phyloP scores from a whole-genome alignment of 2,329 filamentous ascomycete species.

The Diaporthe helianthi region DNA sequence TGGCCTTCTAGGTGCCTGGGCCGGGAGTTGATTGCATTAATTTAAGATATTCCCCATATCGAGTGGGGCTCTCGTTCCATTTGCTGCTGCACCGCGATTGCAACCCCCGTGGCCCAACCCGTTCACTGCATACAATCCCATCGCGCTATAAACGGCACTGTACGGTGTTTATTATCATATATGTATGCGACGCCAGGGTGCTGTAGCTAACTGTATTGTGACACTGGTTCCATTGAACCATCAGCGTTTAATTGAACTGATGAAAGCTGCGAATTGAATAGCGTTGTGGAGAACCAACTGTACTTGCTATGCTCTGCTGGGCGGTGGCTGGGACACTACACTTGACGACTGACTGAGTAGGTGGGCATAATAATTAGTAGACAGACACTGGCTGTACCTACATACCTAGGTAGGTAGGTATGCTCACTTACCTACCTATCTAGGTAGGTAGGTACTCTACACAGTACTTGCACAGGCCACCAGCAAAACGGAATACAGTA shows the following conservation, averaged over 20 bases:
- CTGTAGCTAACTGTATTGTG: not conserved
- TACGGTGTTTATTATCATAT: not conserved
- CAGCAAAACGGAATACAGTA: not conserved
- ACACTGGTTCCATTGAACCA: not conserved
- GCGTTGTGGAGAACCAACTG: not conserved
- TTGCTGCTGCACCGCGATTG: constrained; percentile 12
- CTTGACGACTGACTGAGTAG: not conserved
- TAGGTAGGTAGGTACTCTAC: too few species aligned
- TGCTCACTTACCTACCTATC: not conserved
- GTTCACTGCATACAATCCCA: not conserved
- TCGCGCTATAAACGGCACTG: not conserved
- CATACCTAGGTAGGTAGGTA: not conserved
- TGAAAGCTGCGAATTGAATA: not conserved
- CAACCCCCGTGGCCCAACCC: not conserved
- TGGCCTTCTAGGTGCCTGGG: constrained; percentile 5
- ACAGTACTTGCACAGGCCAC: too few species aligned
- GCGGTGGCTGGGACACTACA: not conserved
- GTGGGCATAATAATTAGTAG: too few species aligned
- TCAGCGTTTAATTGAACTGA: not conserved
- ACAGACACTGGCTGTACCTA: too few species aligned
- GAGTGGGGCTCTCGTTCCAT: constrained; percentile 22
- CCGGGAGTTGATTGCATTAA: constrained; percentile 24
- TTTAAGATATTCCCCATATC: constrained; percentile 20
- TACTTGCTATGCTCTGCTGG: too few species aligned
- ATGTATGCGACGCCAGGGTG: not conserved